Conservation (phyloP, 2,329 filamentous ascomycete genomes). For the Podosphaera aphanis region DNA sequence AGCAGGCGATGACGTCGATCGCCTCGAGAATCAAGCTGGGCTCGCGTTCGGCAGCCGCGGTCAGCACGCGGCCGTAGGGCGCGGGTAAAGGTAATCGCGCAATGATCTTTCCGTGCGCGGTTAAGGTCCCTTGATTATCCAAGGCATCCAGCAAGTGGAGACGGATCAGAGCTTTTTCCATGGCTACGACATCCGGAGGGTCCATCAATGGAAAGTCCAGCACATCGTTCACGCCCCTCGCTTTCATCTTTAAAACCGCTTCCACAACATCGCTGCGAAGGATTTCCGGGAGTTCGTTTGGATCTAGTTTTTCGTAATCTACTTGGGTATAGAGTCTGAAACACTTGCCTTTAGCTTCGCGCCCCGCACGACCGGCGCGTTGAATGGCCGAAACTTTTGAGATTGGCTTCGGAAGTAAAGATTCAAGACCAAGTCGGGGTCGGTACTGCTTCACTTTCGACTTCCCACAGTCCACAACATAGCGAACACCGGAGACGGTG, state of each 20-base stretch:
- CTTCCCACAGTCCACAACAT: slow-evolving; percentile 81
- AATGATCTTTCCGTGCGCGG: slow-evolving; percentile 48
- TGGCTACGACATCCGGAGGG: slow-evolving; percentile 48
- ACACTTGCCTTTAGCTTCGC: slow-evolving; percentile 78
- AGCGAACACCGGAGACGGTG: slow-evolving; percentile 78
- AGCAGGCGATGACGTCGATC: slow-evolving; percentile 57
- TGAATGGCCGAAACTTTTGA: slow-evolving; percentile 87
- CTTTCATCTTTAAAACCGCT: slow-evolving; percentile 80
- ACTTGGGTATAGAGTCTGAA: slow-evolving; percentile 70
- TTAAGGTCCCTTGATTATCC: slow-evolving; percentile 48
- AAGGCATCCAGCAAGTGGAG: slow-evolving; percentile 60
- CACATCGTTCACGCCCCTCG: slow-evolving; percentile 63
- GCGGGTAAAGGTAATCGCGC: slow-evolving; percentile 66
- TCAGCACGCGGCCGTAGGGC: slow-evolving; percentile 55
- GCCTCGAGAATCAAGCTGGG: slow-evolving; percentile 55
- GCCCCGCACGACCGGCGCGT: slow-evolving; percentile 70
- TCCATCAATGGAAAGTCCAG: slow-evolving; percentile 70
- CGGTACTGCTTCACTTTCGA: slow-evolving; percentile 87
- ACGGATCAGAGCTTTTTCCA: slow-evolving; percentile 63
- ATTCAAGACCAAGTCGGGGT: slow-evolving; percentile 65
- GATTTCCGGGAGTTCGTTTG: slow-evolving; percentile 69
- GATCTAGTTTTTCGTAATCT: slow-evolving; percentile 44
- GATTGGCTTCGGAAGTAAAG: slow-evolving; percentile 70
- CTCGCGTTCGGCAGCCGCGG: slow-evolving; percentile 50
- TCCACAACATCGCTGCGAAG: slow-evolving; percentile 70